Percentiles rank a stretch among this genome's conserved stretches.
Conservation (phyloP, 1,139 yeast species). For the Debaryomyces sp. region DNA sequence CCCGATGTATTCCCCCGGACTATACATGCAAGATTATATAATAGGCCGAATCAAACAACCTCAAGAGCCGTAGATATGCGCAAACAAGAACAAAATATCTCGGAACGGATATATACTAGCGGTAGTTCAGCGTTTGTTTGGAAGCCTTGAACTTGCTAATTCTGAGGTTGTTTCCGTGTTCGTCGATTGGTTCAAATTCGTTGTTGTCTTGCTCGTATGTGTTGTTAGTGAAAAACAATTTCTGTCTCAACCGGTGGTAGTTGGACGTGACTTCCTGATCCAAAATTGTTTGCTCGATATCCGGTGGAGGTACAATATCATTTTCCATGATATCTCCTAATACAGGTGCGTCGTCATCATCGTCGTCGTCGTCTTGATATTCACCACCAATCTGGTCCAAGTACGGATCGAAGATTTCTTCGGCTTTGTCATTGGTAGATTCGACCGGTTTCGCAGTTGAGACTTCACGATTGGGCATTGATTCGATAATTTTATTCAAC, state of each 20-base stretch:
- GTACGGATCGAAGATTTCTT: constrained; percentile 18
- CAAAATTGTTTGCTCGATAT: constrained; percentile 35
- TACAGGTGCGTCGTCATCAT: constrained; percentile 34
- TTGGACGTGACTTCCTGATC: constrained; percentile 52
- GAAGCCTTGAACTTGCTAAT: constrained; percentile 75
- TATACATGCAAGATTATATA: constrained; percentile 1
- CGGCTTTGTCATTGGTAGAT: constrained; percentile 18
- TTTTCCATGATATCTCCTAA: constrained; percentile 45
- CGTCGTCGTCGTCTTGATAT: constrained; percentile 9
- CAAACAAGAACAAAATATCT: background rate
- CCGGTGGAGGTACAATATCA: constrained; percentile 20
- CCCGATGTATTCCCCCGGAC: constrained; percentile 5
- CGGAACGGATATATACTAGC: constrained; percentile 4
- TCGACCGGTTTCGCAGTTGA: background rate
- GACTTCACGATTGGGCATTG: constrained; percentile 20
- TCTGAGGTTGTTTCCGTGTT: constrained; percentile 58
- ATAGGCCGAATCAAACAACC: background rate
- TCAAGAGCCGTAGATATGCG: background rate
- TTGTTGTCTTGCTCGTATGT: constrained; percentile 45
- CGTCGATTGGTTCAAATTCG: constrained; percentile 76
- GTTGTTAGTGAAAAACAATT: constrained; percentile 42
- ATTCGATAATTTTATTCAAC: constrained; percentile 52
- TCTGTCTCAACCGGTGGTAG: constrained; percentile 61
- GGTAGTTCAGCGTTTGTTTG: background rate
- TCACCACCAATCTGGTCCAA: constrained; percentile 23